Conservation (phyloP, 371 early-diverging fungal genomes). For the Lichtheimia corymbifera region DNA sequence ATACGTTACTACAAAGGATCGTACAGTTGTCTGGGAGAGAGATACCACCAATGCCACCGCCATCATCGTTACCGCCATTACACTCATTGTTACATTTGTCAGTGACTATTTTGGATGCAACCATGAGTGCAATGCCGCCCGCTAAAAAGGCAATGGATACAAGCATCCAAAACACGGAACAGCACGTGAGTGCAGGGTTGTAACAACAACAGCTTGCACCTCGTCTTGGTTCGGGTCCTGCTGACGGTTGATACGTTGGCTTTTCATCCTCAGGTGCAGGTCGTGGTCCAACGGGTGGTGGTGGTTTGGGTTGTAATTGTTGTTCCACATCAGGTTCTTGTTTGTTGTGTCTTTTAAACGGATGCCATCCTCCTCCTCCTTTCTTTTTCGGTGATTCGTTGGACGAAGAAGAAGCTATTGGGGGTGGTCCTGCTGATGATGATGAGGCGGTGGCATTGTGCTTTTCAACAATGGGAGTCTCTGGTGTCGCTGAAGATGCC, state of each 20-base stretch:
- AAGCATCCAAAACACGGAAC: conserved; percentile 29
- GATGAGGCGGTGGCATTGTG: background rate
- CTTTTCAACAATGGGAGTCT: conserved; percentile 18
- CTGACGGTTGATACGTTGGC: conserved; percentile 11
- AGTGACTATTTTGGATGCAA: conserved; percentile 21
- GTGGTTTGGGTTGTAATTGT: background rate
- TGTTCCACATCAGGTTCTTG: conserved; percentile 4
- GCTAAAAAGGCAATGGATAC: conserved; percentile 22
- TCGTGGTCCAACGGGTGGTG: background rate
- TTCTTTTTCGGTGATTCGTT: conserved; percentile 2
- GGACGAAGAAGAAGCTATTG: background rate
- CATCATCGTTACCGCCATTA: conserved; percentile 3
- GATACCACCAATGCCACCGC: no score
- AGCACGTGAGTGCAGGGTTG: conserved; percentile 27
- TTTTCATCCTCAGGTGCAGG: conserved; percentile 24
- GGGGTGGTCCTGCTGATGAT: background rate
- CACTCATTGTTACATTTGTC: conserved; percentile 22
- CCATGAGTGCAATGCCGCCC: conserved; percentile 27
- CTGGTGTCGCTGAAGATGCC: conserved; percentile 8
- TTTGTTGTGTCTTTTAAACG: conserved; percentile 9
- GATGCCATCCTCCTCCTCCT: background rate
- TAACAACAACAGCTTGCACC: conserved; percentile 19
- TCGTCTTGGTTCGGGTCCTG: conserved; percentile 6
- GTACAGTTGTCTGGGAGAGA: conserved; percentile 2
- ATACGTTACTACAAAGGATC: conserved; percentile 10